A percentile compares a stretch with the other conserved stretches of the same genome.
Evolutionary conservation across 257 asterid species (phyloP).

Genomic region (Solanum ahanhuiri): DNA sequence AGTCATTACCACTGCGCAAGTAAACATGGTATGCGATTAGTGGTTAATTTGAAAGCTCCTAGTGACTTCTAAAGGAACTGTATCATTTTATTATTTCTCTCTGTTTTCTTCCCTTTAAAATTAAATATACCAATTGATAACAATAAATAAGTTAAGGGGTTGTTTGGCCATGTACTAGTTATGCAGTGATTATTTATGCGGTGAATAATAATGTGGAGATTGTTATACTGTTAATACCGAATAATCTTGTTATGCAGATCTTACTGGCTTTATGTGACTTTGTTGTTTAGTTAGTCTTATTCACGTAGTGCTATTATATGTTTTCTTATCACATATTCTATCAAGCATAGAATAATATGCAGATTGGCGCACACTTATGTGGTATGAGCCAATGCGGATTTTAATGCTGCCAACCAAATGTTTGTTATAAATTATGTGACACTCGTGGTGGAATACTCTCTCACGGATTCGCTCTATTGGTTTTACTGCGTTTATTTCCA

Average conservation of each 20-base stretch:
- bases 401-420: neutral
- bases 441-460: neutral
- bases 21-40: constrained; percentile 64
- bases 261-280: neutral
- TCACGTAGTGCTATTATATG: neutral
- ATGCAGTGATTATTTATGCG: neutral
- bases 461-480: neutral
- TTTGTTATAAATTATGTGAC: neutral
- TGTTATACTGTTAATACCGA: neutral
- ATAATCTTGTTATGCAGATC: neutral
- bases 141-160: neutral
- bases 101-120: neutral
- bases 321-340: neutral
- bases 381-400: neutral
- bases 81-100: neutral
- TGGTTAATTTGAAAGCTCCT: neutral
- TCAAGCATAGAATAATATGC: neutral
- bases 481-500: neutral
- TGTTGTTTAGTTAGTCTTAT: neutral
- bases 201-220: neutral
- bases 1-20: constrained; percentile 83
- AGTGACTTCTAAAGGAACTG: neutral
- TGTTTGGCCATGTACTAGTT: neutral
- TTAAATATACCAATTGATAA: neutral
- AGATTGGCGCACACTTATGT: neutral